Evolutionary conservation across 345 rosid genomes (phyloP), one percentile per base, ranked within the genome.

Genomic region (Euphorbia lathyris): DNA sequence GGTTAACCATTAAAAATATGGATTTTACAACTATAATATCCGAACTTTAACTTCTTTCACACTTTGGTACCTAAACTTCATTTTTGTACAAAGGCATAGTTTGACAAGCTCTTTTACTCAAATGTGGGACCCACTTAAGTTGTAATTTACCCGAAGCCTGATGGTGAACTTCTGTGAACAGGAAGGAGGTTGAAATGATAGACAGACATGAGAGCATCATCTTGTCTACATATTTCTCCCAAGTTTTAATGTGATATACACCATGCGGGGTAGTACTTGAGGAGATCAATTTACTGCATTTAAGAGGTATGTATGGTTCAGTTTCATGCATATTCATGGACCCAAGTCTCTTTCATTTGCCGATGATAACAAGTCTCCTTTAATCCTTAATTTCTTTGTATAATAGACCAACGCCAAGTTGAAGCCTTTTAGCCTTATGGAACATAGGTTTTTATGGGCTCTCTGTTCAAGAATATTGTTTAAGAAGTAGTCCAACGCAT

Each of bases 181-280:
- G 97, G 98, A 88, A 84, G 80, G 94, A 91, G 78, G 77, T 89
- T 73, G 82, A 74, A 71, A 67, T 84, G 56, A 45, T 53, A 65
- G 86, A 77, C 17, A 22, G 50, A 71, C 73, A 66, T 48, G 82
- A 84, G 74, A 75, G 75, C 67, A 71, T 88, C 58, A 70, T 90
- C 45, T 79, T 94, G 65, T 80, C 83, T 19, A 71, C 85, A 30
- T 86, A 84, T 77, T 91, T 87, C 84, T 84, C 86, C 57, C 79
- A 75, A 12, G 48, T 76, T 56, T 64, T 27, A 9, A 42, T 51
- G 17, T 72, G 80, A 77, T n/a, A n/a, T n/a, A n/a, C n/a, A n/a
- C 61, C 22, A 14, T 32, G 47, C 64, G 27, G 56, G 67, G 14
- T 74, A 16, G 29, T 32, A 5, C 11, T 0, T 9, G 19, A 16